Evolutionary conservation across 768 basidiomycete genomes (phyloP).

Genomic region (Boletus fagicola): DNA sequence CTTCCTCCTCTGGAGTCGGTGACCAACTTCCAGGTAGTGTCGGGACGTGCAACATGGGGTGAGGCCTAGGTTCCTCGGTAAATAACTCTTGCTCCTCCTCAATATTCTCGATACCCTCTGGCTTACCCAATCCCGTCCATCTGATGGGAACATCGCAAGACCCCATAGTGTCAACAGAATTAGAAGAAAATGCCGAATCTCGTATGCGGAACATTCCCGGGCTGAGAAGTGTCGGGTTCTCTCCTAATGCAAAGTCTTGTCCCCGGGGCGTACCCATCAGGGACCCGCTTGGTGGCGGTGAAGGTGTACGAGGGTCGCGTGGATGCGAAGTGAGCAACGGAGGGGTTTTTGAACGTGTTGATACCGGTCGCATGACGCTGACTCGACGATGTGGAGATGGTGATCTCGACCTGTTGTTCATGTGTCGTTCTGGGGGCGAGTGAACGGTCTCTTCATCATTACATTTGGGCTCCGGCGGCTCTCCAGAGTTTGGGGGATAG

Average conservation of each 20-base stretch:
- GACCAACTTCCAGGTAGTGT: slow-evolving; percentile 57
- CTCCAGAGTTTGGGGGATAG: slow-evolving; percentile 12
- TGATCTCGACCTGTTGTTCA: slow-evolving; percentile 20
- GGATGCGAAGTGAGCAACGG: slow-evolving; percentile 36
- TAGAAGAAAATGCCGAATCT: slow-evolving; percentile 60
- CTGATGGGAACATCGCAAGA: slow-evolving; percentile 56
- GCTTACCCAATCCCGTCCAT: slow-evolving; percentile 52
- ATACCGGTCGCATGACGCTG: slow-evolving; percentile 34
- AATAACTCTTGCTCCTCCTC: slow-evolving; percentile 34
- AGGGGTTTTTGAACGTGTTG: slow-evolving; percentile 40
- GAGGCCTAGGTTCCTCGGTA: slow-evolving; percentile 24
- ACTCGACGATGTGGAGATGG: slow-evolving; percentile 25
- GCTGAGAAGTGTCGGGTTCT: slow-evolving; percentile 45
- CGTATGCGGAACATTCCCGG: slow-evolving; percentile 54
- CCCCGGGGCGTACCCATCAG: slow-evolving; percentile 15
- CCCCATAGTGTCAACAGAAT: slow-evolving; percentile 41
- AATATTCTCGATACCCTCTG: slow-evolving; percentile 39
- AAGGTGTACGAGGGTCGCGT: slow-evolving; percentile 26
- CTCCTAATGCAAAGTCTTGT: slow-evolving; percentile 23
- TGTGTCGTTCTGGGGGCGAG: slow-evolving; percentile 18
- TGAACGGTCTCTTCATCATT: slow-evolving; percentile 19
- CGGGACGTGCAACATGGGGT: slow-evolving; percentile 34
- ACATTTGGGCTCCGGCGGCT: slow-evolving; percentile 7
- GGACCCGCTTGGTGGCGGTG: slow-evolving; percentile 20
- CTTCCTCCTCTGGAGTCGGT: slow-evolving; percentile 52